Base-by-base conservation (phyloP, 2,329 filamentous ascomycete species). In the Thelonectria olida region DNA sequence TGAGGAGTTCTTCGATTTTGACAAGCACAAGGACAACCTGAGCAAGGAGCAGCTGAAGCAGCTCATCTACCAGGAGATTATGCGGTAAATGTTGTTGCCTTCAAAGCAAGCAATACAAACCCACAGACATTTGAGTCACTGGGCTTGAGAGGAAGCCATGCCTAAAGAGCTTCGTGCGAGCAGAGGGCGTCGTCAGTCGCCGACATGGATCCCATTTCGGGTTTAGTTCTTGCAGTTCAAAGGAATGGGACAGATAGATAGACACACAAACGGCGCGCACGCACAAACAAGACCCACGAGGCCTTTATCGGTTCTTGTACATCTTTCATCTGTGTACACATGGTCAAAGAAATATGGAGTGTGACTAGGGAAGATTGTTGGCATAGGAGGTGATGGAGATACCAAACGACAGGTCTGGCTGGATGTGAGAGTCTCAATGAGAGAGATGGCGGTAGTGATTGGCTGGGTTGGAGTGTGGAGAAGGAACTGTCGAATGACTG, bases 1-100 rank as follows among this genome's bases (percentile, higher is more conserved):
- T 20, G 95, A 98, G 78, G 95, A 97, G 78, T 99, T 99, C 85
- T 99, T 99, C 78, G 96, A 99, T 80, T 99, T 99, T 79, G 96
- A 99, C 81, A 97, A 97, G 87, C 97, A 98, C 85, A 99, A 99
- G 88, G 96, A 99, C 79, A 96, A 91, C 73, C 82, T 99, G 75
- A 97, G 92, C 84, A 99, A 99, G 83, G 96, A 99, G 82, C 93
- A 99, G 81, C 81, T 99, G 78, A 98, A 98, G 85, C 87, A 96
- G 75, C 85, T 99, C 76, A 99, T 99, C 80, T 99, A 95, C 81
- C 90, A 97, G 78, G 96, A 99, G 83, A 98, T 98, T 74, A 98
- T 88, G 85, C 83, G 85, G 77, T 88, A 74, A 73, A 69, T 41
- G 23, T 7, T 9, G 12, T 49, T 6, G 25, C 7, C 22, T 17